Conservation (phyloP, 441 rosid species). For the Adansonia gregorii region DNA sequence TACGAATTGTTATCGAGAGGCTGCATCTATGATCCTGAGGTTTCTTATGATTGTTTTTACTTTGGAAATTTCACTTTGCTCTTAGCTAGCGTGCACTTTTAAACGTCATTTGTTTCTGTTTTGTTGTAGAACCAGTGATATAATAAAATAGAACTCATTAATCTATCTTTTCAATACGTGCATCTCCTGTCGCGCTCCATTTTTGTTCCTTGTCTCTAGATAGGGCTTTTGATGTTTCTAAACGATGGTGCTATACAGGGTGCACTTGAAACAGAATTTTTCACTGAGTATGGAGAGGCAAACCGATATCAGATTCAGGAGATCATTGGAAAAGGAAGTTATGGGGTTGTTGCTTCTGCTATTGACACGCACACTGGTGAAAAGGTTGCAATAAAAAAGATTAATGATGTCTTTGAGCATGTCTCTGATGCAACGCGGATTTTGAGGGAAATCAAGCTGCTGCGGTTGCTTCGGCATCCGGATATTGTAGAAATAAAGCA, state of each 20-base stretch:
- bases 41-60: background rate
- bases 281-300: slow-evolving; percentile 98
- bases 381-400: slow-evolving; percentile 92
- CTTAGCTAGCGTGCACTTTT: background rate
- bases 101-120: background rate
- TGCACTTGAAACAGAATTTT: slow-evolving; percentile 69
- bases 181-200: background rate
- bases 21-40: background rate
- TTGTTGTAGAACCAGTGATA: background rate
- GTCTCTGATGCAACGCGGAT: slow-evolving; percentile 98
- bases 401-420: slow-evolving; percentile 94
- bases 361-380: slow-evolving; percentile 83
- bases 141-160: background rate
- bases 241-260: slow-evolving; percentile 42
- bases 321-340: slow-evolving; percentile 96
- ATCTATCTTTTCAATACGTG: slow-evolving; percentile 10
- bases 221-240: background rate
- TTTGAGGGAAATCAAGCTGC: slow-evolving; percentile 89
- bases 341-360: slow-evolving; percentile 95
- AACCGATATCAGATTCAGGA: slow-evolving; percentile 85
- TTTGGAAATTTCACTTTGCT: background rate
- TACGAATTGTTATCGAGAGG: background rate
- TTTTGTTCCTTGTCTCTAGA: slow-evolving; percentile 2
- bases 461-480: slow-evolving; percentile 88
- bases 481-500: slow-evolving; percentile 92